A percentile compares a stretch with the other conserved stretches of the same genome.
phyloP scores from a whole-genome alignment of 1,284 basidiomycete species.

The Leccinum glutinopallens region DNA sequence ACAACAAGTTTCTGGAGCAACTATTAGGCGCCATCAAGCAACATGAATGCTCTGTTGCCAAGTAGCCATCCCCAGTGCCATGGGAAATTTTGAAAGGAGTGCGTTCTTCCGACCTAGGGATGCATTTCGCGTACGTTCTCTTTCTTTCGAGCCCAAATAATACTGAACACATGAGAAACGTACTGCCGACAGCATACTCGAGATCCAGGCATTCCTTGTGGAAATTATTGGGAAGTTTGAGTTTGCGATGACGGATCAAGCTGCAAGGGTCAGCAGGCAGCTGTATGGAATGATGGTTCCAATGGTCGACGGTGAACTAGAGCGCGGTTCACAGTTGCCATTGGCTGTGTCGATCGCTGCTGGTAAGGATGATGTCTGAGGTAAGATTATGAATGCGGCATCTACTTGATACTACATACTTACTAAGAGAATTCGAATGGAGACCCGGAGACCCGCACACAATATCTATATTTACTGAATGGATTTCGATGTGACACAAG shows the following conservation, averaged over 20 bases:
- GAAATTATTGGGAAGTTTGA: constrained; percentile 52
- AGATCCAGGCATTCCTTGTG: constrained; percentile 53
- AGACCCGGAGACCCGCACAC: no score
- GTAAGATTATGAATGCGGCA: neutral
- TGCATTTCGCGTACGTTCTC: constrained; percentile 45
- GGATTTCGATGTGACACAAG: no score
- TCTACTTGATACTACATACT: no score
- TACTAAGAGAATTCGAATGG: no score
- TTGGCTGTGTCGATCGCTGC: constrained; percentile 44
- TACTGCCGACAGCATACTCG: constrained; percentile 38
- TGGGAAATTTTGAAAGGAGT: no score
- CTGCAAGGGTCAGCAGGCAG: constrained; percentile 42
- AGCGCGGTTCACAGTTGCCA: constrained; percentile 51
- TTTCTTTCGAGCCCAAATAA: neutral
- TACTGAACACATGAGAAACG: constrained; percentile 2
- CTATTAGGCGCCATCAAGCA: no score
- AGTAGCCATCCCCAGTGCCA: no score
- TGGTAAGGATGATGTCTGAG: constrained; percentile 29
- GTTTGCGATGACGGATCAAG: constrained; percentile 42
- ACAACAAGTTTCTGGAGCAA: no score
- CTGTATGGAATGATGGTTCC: constrained; percentile 48
- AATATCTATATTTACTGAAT: no score
- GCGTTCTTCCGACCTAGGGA: constrained; percentile 32
- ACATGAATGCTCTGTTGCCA: no score
- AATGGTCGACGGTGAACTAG: constrained; percentile 46